Percentiles rank a stretch among this genome's conserved stretches.
Conservation (phyloP, 2,329 filamentous ascomycete species). For the Pseudocercospora crystallina region DNA sequence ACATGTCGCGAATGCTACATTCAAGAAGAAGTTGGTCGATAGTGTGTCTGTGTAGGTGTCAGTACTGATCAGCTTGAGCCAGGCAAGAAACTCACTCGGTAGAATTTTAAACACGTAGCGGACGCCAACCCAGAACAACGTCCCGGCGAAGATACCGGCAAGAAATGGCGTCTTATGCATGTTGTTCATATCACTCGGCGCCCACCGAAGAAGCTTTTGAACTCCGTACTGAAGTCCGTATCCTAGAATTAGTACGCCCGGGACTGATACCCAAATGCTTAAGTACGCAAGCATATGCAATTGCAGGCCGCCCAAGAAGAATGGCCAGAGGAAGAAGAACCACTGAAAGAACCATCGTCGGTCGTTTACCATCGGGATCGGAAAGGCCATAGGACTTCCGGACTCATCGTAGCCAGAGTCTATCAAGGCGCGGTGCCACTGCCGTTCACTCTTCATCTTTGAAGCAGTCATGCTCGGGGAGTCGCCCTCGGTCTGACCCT, state of each 20-base stretch:
- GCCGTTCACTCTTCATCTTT: constrained; percentile 81
- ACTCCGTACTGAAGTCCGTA: constrained; percentile 76
- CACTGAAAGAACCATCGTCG: constrained; percentile 74
- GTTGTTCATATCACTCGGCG: constrained; percentile 81
- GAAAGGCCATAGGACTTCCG: constrained; percentile 71
- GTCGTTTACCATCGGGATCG: constrained; percentile 73
- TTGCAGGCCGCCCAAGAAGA: constrained; percentile 69
- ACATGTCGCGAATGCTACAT: constrained; percentile 68
- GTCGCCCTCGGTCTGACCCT: constrained; percentile 66
- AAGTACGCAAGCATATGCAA: constrained; percentile 72
- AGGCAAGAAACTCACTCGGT: constrained; percentile 56
- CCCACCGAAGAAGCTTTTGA: constrained; percentile 75
- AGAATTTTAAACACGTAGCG: constrained; percentile 75
- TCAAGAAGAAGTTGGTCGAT: constrained; percentile 67
- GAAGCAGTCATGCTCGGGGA: constrained; percentile 80
- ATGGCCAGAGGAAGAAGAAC: constrained; percentile 89
- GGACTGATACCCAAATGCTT: constrained; percentile 74
- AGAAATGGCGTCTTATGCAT: constrained; percentile 93
- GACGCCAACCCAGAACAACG: constrained; percentile 76
- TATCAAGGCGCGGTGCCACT: constrained; percentile 79
- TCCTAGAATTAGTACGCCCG: constrained; percentile 63
- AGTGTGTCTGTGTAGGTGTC: constrained; percentile 58
- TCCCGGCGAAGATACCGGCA: constrained; percentile 86
- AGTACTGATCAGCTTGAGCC: constrained; percentile 11
- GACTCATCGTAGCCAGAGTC: constrained; percentile 83